A percentile compares a stretch with the other conserved stretches of the same genome.
Conservation (phyloP, 2,329 filamentous ascomycete genomes). For the Aureobasidium sp. region DNA sequence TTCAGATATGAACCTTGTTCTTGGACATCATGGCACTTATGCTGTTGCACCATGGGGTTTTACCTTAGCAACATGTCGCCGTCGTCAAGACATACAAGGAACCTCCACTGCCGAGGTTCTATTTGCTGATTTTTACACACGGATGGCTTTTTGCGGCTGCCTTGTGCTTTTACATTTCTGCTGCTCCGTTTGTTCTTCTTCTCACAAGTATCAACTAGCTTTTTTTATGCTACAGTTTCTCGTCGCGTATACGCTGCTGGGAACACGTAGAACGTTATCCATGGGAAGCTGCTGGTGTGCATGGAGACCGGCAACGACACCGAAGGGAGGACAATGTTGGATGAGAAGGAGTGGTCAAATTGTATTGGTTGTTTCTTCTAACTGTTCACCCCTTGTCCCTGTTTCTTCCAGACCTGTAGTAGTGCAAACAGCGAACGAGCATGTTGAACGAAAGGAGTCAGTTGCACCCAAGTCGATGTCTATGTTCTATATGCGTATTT, state of each 20-base stretch:
- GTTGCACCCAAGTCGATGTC: neutral
- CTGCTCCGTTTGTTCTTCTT: slow-evolving; percentile 9
- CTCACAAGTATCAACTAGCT: slow-evolving; percentile 12
- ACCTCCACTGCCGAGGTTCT: neutral
- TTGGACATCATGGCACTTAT: slow-evolving; percentile 7
- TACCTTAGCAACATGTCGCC: neutral
- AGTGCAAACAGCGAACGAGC: slow-evolving; percentile 1
- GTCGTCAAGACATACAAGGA: neutral
- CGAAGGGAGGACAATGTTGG: slow-evolving; percentile 3
- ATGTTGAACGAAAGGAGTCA: neutral
- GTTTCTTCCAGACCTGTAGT: neutral
- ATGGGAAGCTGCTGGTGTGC: neutral
- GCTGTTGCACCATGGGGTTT: neutral
- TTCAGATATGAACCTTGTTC: neutral
- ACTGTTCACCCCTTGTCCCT: neutral
- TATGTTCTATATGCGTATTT: neutral
- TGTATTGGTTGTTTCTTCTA: slow-evolving; percentile 13
- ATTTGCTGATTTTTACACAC: neutral
- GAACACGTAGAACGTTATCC: slow-evolving; percentile 1
- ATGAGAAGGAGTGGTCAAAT: slow-evolving; percentile 2
- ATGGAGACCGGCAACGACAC: neutral
- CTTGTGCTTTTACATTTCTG: slow-evolving; percentile 9
- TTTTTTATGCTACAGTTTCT: slow-evolving; percentile 10
- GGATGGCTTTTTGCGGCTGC: neutral
- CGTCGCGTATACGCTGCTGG: neutral